These are phyloP conservation scores for Starmera quercuum DNA, from an alignment of 805 yeast species.

Conservation along the genomic window DNA sequence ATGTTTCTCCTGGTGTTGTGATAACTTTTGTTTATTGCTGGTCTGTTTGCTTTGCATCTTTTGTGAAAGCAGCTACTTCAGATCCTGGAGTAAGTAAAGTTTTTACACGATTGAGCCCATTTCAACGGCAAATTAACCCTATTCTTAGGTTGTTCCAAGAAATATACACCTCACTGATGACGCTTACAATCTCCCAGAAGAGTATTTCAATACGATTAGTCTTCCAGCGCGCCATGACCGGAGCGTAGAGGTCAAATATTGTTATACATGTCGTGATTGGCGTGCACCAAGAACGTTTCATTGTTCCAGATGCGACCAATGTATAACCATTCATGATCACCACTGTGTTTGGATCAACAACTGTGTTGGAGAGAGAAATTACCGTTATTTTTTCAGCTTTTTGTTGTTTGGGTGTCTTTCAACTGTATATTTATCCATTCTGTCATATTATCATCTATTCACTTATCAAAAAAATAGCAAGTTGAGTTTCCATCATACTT, in stretches of 20 bases:
- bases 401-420: slow-evolving; percentile 29
- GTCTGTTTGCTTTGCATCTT: slow-evolving; percentile 39
- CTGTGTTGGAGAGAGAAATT: slow-evolving; percentile 71
- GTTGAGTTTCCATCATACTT: slow-evolving; percentile 14
- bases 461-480: slow-evolving; percentile 5
- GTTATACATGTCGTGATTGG: slow-evolving; percentile 64
- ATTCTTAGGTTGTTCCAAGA: slow-evolving; percentile 38
- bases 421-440: slow-evolving; percentile 19
- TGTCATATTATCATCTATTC: slow-evolving; percentile 26
- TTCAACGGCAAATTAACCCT: too few species aligned
- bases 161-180: slow-evolving; percentile 51
- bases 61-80: slow-evolving; percentile 43
- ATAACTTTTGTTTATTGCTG: slow-evolving; percentile 53
- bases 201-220: slow-evolving; percentile 42
- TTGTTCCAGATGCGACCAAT: slow-evolving; percentile 61
- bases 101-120: background rate
- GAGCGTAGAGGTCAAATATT: slow-evolving; percentile 46
- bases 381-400: slow-evolving; percentile 50
- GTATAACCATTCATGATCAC: slow-evolving; percentile 59
- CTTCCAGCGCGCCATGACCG: slow-evolving; percentile 33
- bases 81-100: slow-evolving; percentile 50
- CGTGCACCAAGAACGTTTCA: slow-evolving; percentile 72
- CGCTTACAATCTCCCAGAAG: slow-evolving; percentile 39
- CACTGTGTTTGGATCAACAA: slow-evolving; percentile 66
- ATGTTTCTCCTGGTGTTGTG: slow-evolving; percentile 47